Evolutionary conservation across 345 rosid species (phyloP).

Genomic region (Raphanus raphanistrum): DNA sequence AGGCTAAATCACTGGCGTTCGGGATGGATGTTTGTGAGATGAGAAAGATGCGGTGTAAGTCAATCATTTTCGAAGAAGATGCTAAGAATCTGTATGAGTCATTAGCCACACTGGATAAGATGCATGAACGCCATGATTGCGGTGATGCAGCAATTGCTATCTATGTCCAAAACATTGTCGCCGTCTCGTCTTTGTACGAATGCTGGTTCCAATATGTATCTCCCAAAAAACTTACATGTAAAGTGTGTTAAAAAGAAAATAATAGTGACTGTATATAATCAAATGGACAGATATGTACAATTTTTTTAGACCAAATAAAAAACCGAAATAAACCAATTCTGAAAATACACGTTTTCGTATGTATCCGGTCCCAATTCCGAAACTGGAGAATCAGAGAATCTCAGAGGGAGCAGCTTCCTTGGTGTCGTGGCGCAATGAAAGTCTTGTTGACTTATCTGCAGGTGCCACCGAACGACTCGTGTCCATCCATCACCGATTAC

Average conservation of each 20-base stretch:
- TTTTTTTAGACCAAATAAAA: no score
- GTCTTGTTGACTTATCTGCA: background rate
- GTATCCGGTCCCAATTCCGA: background rate
- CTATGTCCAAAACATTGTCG: background rate
- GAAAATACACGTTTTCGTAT: background rate
- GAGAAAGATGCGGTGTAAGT: background rate
- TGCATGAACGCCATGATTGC: background rate
- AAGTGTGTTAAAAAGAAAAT: no score
- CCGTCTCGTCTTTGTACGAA: background rate
- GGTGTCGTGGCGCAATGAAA: background rate
- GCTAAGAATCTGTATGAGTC: background rate
- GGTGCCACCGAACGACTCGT: background rate
- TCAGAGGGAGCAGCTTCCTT: background rate
- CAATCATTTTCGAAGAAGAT: no score
- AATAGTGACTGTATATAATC: no score
- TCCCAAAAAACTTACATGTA: background rate
- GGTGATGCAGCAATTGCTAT: background rate
- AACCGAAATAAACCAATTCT: background rate
- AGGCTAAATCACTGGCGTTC: background rate
- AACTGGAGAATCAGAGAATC: background rate
- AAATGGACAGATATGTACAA: no score
- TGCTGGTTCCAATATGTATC: background rate
- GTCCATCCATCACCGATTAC: background rate
- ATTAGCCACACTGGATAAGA: background rate
- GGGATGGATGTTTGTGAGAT: background rate